Evolutionary conservation across 139 green algal species (phyloP).

Genomic region (Auxenochlorella protothecoides): DNA sequence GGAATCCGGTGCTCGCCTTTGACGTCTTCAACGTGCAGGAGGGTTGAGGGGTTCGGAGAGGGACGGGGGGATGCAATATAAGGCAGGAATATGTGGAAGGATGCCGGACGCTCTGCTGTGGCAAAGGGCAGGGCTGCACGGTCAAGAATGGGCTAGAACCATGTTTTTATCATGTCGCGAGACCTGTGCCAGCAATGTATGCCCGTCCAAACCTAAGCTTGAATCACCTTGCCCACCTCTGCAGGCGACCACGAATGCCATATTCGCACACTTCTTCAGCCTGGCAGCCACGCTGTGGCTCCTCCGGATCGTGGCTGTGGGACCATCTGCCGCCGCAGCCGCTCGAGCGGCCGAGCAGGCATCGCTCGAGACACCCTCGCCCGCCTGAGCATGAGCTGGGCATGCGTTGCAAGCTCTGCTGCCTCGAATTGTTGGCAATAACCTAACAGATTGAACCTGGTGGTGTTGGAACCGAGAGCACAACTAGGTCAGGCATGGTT

Average conservation of each 20-base stretch:
- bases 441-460: too few relatives aligned
- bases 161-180: too few relatives aligned
- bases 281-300: conserved; percentile 71
- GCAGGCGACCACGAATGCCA: conserved; percentile 83
- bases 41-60: background rate
- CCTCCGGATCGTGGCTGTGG: conserved; percentile 40
- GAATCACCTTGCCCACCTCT: background rate
- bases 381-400: too few relatives aligned
- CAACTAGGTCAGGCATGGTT: too few relatives aligned
- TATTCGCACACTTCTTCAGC: conserved; percentile 84
- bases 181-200: too few relatives aligned
- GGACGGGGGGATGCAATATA: background rate
- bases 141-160: too few relatives aligned
- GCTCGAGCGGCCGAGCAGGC: too few relatives aligned
- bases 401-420: too few relatives aligned
- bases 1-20: conserved; percentile 92
- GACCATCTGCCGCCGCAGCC: conserved; percentile 10
- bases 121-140: background rate
- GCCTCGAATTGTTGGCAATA: too few relatives aligned
- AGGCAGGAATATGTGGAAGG: background rate
- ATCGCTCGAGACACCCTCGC: too few relatives aligned
- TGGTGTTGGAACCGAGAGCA: too few relatives aligned
- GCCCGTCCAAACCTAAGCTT: too few relatives aligned
- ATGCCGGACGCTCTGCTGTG: background rate
- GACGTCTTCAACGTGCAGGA: conserved; percentile 98